phyloP scores from a whole-genome alignment of 2,329 filamentous ascomycete genomes.

The Penicillium sp. region DNA sequence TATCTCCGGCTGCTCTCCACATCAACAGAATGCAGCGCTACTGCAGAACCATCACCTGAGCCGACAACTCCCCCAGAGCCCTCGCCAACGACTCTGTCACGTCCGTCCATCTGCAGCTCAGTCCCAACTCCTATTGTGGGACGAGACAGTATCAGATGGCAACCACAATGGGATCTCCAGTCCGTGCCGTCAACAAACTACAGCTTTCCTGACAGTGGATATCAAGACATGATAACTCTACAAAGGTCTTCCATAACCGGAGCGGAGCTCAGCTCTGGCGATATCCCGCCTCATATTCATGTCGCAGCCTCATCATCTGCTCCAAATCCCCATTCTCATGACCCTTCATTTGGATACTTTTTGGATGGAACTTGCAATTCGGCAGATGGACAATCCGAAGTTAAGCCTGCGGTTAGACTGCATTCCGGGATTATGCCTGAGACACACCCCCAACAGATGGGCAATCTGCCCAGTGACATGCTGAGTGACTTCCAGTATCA shows the following conservation, averaged over 20 bases:
- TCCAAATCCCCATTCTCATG: constrained; percentile 12
- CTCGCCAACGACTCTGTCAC: constrained; percentile 28
- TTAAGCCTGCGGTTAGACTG: constrained; percentile 20
- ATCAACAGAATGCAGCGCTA: constrained; percentile 42
- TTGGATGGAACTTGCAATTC: constrained; percentile 19
- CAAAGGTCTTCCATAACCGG: constrained; percentile 22
- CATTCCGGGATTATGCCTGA: constrained; percentile 18
- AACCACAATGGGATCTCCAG: constrained; percentile 33
- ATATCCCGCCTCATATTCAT: constrained; percentile 21
- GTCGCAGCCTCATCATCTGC: constrained; percentile 8
- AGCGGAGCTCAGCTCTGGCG: constrained; percentile 15
- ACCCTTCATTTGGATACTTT: constrained; percentile 32
- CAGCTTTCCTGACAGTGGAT: constrained; percentile 25
- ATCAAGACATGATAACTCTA: constrained; percentile 25
- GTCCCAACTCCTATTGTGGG: constrained; percentile 14
- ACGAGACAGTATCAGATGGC: constrained; percentile 22
- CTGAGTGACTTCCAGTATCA: constrained; percentile 31
- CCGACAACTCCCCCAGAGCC: constrained; percentile 39
- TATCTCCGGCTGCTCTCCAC: constrained; percentile 42
- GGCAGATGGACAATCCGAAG: constrained; percentile 15
- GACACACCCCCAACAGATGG: constrained; percentile 19
- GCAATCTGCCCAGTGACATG: constrained; percentile 28
- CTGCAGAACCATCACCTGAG: constrained; percentile 44
- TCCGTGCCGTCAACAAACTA: constrained; percentile 21
- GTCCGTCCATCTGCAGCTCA: constrained; percentile 21